A percentile compares a stretch with the other conserved stretches of the same genome.
Evolutionary conservation across 208 protist species (phyloP).

Genomic region (Trypanosoma caninum): DNA sequence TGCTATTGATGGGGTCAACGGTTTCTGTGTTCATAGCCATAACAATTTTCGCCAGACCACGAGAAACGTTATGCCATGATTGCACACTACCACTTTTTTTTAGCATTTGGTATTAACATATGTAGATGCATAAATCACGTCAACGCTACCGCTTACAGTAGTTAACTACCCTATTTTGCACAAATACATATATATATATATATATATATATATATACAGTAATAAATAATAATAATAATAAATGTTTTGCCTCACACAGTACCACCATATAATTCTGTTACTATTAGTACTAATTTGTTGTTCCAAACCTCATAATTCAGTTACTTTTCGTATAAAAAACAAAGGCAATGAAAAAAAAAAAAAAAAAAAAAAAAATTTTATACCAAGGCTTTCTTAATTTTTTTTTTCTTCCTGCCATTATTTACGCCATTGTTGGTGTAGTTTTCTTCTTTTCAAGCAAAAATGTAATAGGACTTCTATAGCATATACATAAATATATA

Average conservation of each 20-base stretch:
- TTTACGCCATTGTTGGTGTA: not conserved
- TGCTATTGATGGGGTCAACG: not conserved
- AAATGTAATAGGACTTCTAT: too few relatives aligned
- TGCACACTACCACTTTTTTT: conserved; percentile 2
- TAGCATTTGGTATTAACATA: conserved; percentile 1
- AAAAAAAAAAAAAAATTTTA: conserved; percentile 8
- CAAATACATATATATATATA: too few relatives aligned
- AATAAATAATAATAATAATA: too few relatives aligned
- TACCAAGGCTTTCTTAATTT: not conserved
- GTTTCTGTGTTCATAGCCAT: conserved; percentile 22
- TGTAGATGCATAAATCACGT: too few relatives aligned
- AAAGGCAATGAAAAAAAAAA: not conserved
- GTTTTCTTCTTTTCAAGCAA: not conserved
- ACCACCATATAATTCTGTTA: too few relatives aligned
- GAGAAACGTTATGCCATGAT: conserved; percentile 47
- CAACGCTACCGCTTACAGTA: too few relatives aligned
- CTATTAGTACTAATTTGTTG: too few relatives aligned
- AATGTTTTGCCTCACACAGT: too few relatives aligned
- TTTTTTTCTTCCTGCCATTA: not conserved
- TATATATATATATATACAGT: too few relatives aligned
- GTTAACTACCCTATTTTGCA: too few relatives aligned
- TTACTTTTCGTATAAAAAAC: not conserved
- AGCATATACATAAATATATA: too few relatives aligned
- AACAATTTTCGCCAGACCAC: conserved; percentile 37
- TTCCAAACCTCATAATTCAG: too few relatives aligned